Evolutionary conservation across 169 alveolate species (phyloP).

Genomic region (Neospora caninum): DNA sequence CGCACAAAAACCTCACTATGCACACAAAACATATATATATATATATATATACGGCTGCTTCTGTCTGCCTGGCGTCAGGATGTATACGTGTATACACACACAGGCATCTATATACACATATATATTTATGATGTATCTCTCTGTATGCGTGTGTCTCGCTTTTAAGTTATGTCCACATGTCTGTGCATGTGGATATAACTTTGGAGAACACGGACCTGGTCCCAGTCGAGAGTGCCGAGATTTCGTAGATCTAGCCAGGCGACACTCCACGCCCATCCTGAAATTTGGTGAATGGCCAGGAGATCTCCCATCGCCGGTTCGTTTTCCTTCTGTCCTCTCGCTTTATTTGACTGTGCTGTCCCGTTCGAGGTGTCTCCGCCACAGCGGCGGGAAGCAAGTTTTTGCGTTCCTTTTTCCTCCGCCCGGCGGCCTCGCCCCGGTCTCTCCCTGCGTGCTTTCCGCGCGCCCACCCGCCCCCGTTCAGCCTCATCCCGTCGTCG

Average conservation of each 20-base stretch:
- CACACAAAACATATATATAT: neutral
- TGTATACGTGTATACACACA: neutral
- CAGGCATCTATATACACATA: neutral
- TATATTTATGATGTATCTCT: neutral
- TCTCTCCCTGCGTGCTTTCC: neutral
- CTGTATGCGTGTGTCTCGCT: neutral
- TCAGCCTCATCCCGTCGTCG: neutral
- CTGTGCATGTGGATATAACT: too few relatives aligned
- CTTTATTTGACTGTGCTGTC: neutral
- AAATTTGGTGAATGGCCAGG: neutral
- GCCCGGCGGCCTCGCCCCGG: neutral
- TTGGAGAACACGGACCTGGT: neutral
- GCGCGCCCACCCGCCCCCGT: neutral
- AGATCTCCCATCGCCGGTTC: neutral
- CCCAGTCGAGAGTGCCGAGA: conserved; percentile 37
- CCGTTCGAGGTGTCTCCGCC: neutral
- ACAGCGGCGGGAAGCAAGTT: neutral
- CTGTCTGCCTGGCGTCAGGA: too few relatives aligned
- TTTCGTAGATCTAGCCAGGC: neutral
- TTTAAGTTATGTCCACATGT: too few relatives aligned
- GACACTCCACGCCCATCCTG: conserved; percentile 15
- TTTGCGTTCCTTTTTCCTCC: neutral
- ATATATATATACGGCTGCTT: neutral
- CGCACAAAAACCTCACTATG: neutral
- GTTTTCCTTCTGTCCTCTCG: neutral